These are phyloP conservation scores for Cercophora sp. DNA, from an alignment of 495 filamentous ascomycete species.

Conservation along the genomic window DNA sequence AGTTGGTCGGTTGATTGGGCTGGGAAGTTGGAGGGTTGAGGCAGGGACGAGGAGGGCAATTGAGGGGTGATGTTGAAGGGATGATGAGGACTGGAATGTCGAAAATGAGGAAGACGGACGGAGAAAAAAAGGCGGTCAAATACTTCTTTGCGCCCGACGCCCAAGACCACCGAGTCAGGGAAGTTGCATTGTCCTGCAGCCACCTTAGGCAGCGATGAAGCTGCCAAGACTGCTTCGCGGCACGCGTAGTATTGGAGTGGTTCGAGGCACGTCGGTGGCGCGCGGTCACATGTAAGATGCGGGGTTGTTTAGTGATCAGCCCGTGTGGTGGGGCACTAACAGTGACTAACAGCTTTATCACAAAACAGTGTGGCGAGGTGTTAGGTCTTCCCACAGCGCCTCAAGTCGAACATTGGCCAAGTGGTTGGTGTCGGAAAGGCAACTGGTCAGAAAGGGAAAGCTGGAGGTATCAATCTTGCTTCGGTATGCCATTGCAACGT, in stretches of 20 bases:
- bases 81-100: background rate
- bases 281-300: slow-evolving; percentile 6
- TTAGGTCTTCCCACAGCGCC: too few relatives aligned
- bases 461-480: too few relatives aligned
- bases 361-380: too few relatives aligned
- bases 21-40: background rate
- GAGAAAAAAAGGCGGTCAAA: background rate
- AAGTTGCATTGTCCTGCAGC: background rate
- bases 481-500: too few relatives aligned
- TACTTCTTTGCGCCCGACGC: too few relatives aligned
- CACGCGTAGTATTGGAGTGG: too few relatives aligned
- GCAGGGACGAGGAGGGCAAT: background rate
- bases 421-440: too few relatives aligned
- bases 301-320: background rate
- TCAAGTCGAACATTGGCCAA: too few relatives aligned
- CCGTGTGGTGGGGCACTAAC: too few relatives aligned
- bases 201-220: slow-evolving; percentile 2
- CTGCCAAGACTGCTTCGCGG: background rate
- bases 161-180: too few relatives aligned
- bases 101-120: background rate
- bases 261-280: slow-evolving; percentile 10
- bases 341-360: too few relatives aligned
- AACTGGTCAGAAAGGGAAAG: too few relatives aligned
- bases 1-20: background rate
- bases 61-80: background rate